Percentiles rank a stretch among this genome's conserved stretches.
Conservation (phyloP, 2,329 filamentous ascomycete species). For the Neoarthrinium moseri region DNA sequence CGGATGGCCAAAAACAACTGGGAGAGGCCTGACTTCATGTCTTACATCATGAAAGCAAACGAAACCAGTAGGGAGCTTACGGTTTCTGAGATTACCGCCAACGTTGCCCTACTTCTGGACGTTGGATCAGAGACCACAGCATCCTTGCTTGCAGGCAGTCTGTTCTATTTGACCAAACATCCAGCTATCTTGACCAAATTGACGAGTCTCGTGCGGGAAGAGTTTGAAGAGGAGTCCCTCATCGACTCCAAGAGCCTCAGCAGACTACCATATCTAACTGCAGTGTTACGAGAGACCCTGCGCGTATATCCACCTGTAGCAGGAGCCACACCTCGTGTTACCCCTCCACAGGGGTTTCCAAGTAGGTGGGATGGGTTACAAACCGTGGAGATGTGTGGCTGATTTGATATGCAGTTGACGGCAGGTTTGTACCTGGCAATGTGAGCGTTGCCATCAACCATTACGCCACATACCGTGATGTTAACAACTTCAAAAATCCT, state of each 20-base stretch:
- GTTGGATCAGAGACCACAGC: background rate
- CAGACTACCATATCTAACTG: background rate
- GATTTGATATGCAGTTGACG: background rate
- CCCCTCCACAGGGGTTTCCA: background rate
- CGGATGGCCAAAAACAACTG: too few relatives aligned
- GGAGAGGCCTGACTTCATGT: too few relatives aligned
- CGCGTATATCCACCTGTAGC: background rate
- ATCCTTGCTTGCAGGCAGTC: background rate
- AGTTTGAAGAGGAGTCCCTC: background rate
- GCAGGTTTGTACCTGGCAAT: background rate
- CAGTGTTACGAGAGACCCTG: background rate
- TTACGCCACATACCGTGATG: background rate
- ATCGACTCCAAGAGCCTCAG: background rate
- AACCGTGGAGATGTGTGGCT: background rate
- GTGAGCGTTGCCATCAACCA: background rate
- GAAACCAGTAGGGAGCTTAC: background rate
- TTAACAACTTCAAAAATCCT: background rate
- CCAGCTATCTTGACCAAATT: background rate
- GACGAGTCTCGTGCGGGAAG: background rate
- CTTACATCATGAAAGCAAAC: too few relatives aligned
- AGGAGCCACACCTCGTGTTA: background rate
- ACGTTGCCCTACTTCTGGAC: background rate
- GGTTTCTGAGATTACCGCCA: background rate
- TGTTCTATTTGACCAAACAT: background rate
- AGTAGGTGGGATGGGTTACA: background rate